Evolutionary conservation across 305 asterid genomes (phyloP).

Genomic region (Withania somnifera): DNA sequence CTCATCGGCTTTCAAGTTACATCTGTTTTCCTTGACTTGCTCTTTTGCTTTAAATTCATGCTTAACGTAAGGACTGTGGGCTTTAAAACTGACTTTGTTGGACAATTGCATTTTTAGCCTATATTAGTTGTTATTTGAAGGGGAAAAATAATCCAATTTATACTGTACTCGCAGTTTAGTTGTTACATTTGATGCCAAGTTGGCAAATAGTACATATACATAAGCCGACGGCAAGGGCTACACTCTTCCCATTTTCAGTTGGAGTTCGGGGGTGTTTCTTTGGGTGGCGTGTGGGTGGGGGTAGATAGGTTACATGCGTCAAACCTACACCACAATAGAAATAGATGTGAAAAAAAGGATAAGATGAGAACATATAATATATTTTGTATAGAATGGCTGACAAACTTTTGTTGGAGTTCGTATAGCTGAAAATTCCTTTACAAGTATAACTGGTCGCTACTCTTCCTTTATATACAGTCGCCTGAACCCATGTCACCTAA

Average conservation of each 20-base stretch:
- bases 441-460: slow-evolving; percentile 41
- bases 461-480: slow-evolving; percentile 45
- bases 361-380: background rate
- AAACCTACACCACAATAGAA: background rate
- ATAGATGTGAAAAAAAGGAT: background rate
- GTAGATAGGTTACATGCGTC: background rate
- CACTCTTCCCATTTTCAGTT: background rate
- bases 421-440: slow-evolving; percentile 13
- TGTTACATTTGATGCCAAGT: background rate
- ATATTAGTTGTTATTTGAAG: background rate
- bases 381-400: background rate
- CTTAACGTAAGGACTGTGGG: background rate
- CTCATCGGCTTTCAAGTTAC: background rate
- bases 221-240: background rate
- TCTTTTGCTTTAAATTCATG: background rate
- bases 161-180: background rate
- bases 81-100: background rate
- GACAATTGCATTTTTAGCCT: background rate
- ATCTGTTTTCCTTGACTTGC: background rate
- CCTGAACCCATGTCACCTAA: slow-evolving; percentile 19
- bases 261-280: background rate
- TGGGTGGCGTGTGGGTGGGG: no score
- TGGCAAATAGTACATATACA: background rate
- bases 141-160: background rate
- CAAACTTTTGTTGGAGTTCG: slow-evolving; percentile 10